These are phyloP conservation scores for Chaetomiaceae sp. DNA, from an alignment of 2,329 filamentous ascomycete genomes.

Conservation along the genomic window DNA sequence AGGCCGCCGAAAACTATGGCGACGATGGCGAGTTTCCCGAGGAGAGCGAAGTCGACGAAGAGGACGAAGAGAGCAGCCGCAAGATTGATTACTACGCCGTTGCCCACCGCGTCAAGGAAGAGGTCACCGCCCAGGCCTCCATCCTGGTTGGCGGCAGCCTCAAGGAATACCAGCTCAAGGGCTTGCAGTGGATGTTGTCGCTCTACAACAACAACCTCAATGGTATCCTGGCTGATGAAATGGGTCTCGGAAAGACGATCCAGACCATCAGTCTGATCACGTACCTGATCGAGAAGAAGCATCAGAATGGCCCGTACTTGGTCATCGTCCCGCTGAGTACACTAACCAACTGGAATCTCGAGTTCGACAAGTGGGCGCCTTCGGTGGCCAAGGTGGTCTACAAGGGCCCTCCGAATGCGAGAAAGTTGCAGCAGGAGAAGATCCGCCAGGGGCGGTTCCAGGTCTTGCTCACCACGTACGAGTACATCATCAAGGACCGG, in stretches of 20 bases:
- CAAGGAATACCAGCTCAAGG: constrained; percentile 98
- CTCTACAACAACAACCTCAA: constrained; percentile 99
- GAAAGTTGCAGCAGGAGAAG: constrained; percentile 87
- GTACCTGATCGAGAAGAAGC: constrained; percentile 93
- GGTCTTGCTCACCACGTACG: constrained; percentile 93
- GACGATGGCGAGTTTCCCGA: constrained; percentile 58
- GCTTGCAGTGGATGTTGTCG: constrained; percentile 99
- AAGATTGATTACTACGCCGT: constrained; percentile 99
- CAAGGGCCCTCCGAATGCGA: constrained; percentile 84
- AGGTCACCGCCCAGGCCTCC: constrained; percentile 73
- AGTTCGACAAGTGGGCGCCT: constrained; percentile 99
- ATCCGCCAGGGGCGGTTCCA: constrained; percentile 95
- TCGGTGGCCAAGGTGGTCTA: constrained; percentile 84
- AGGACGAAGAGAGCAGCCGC: constrained; percentile 60
- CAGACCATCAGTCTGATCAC: constrained; percentile 98
- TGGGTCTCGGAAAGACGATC: constrained; percentile 99
- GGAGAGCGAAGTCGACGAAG: constrained; percentile 61
- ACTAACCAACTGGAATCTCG: constrained; percentile 95
- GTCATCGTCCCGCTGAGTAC: constrained; percentile 97
- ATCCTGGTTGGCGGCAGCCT: constrained; percentile 88
- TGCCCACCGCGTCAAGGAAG: constrained; percentile 91
- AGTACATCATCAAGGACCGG: constrained; percentile 99
- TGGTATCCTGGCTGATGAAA: constrained; percentile 96
- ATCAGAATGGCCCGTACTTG: constrained; percentile 84
- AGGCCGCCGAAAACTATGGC: constrained; percentile 73